Evolutionary conservation across 2,329 filamentous ascomycete species (phyloP).

Genomic region (Clarireedia paspali): DNA sequence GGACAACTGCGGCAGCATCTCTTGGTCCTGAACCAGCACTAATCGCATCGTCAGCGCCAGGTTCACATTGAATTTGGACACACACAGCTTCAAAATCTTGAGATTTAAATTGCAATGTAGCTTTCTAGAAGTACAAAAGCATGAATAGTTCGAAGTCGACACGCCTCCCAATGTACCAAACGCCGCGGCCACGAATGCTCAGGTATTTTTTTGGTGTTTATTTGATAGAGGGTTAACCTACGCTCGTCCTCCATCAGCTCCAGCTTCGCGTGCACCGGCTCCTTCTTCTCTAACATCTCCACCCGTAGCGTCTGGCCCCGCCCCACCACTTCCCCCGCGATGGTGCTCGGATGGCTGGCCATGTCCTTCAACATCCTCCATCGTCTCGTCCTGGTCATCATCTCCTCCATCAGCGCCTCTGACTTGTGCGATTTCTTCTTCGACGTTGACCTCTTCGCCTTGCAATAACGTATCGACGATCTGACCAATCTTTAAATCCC

Average conservation of each 20-base stretch:
- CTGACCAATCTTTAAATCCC: constrained; percentile 80
- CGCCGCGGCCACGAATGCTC: constrained; percentile 26
- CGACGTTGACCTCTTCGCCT: constrained; percentile 80
- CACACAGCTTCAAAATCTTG: constrained; percentile 13
- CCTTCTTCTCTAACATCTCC: constrained; percentile 90
- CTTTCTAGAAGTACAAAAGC: constrained; percentile 29
- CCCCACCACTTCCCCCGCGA: constrained; percentile 64
- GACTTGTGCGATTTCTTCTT: constrained; percentile 60
- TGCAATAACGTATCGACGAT: constrained; percentile 79
- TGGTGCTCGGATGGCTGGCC: constrained; percentile 52
- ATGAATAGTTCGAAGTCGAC: constrained; percentile 13
- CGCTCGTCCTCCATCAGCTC: constrained; percentile 97
- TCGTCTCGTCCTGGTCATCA: constrained; percentile 65
- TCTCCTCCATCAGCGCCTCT: constrained; percentile 43
- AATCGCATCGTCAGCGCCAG: constrained; percentile 37
- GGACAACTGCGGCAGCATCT: constrained; percentile 72
- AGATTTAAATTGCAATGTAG: constrained; percentile 24
- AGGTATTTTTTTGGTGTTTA: constrained; percentile 15
- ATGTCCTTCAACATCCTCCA: constrained; percentile 67
- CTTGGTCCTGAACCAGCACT: constrained; percentile 50
- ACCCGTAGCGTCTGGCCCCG: constrained; percentile 78
- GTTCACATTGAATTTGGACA: constrained; percentile 2
- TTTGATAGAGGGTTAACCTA: constrained; percentile 58
- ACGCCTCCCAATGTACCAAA: constrained; percentile 22
- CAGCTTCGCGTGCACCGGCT: constrained; percentile 79